Evolutionary conservation across 2,329 filamentous ascomycete species (phyloP).

Genomic region (Cercospora citrullina): DNA sequence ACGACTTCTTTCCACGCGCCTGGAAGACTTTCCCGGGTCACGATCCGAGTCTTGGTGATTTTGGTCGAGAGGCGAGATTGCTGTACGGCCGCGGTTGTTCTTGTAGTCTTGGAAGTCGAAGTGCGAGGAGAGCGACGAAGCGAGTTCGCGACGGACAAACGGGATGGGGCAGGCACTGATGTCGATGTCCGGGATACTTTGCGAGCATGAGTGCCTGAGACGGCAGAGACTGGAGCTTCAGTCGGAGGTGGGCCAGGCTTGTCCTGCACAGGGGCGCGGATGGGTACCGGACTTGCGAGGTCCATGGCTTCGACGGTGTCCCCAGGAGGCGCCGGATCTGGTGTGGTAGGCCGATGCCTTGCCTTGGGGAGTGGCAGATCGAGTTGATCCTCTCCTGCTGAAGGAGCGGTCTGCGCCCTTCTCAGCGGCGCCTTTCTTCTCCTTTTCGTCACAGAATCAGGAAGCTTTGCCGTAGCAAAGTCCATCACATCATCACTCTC

Average conservation of each 20-base stretch:
- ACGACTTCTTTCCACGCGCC: constrained; percentile 39
- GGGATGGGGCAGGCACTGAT: background rate
- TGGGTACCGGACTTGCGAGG: constrained; percentile 19
- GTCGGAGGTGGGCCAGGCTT: background rate
- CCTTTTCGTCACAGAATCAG: constrained; percentile 38
- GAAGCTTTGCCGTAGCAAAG: constrained; percentile 22
- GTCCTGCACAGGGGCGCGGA: background rate
- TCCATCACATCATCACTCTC: background rate
- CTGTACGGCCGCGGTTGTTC: background rate
- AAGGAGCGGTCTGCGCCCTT: constrained; percentile 35
- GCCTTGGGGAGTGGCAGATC: background rate
- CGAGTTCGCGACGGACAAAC: background rate
- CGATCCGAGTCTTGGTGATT: constrained; percentile 28
- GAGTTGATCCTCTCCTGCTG: constrained; percentile 18
- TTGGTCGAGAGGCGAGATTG: constrained; percentile 4
- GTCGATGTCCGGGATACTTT: background rate
- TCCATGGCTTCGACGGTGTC: constrained; percentile 25
- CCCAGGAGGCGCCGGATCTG: background rate
- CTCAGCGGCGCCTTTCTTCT: constrained; percentile 34
- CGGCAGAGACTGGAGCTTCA: background rate
- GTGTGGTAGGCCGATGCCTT: background rate
- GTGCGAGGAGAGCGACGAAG: constrained; percentile 14
- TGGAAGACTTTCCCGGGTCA: constrained; percentile 36
- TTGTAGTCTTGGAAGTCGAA: background rate
- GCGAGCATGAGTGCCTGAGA: background rate